A percentile compares a stretch with the other conserved stretches of the same genome.
These are phyloP conservation scores for Tephrocybe sp. DNA, from an alignment of 768 basidiomycete species.

Conservation along the genomic window DNA sequence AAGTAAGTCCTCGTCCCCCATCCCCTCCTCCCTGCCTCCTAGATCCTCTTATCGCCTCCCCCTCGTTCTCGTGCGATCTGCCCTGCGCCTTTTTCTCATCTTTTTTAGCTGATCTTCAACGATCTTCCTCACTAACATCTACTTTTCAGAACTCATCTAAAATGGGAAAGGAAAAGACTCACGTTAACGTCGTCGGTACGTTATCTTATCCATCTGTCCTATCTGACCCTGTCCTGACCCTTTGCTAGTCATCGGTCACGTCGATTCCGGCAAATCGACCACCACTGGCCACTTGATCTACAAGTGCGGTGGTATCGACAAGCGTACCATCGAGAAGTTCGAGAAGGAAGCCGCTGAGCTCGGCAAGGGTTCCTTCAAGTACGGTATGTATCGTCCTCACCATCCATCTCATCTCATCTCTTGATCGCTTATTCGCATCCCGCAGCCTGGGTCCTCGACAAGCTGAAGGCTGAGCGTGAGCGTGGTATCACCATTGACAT, in stretches of 20 bases:
- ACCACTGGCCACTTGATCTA: constrained; percentile 99
- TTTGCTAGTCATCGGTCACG: constrained; percentile 89
- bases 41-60: constrained; percentile 11
- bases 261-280: constrained; percentile 99
- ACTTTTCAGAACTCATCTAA: constrained; percentile 50
- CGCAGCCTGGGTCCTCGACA: constrained; percentile 99
- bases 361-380: constrained; percentile 98
- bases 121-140: constrained; percentile 29
- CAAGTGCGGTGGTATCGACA: constrained; percentile 99
- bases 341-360: constrained; percentile 99
- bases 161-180: constrained; percentile 96
- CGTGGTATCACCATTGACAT: constrained; percentile 99
- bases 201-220: constrained; percentile 29
- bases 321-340: constrained; percentile 99
- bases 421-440: constrained; percentile 19
- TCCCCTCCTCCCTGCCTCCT: constrained; percentile 13
- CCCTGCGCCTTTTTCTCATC: constrained; percentile 10
- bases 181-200: constrained; percentile 97
- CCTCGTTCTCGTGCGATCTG: constrained; percentile 25
- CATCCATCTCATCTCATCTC: constrained; percentile 10
- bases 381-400: constrained; percentile 65
- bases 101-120: constrained; percentile 14
- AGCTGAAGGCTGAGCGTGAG: constrained; percentile 99
- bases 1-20: constrained; percentile 31
- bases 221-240: constrained; percentile 28